Conservation (phyloP, 352 stramenopile species). For the Pythium phragmitis region DNA sequence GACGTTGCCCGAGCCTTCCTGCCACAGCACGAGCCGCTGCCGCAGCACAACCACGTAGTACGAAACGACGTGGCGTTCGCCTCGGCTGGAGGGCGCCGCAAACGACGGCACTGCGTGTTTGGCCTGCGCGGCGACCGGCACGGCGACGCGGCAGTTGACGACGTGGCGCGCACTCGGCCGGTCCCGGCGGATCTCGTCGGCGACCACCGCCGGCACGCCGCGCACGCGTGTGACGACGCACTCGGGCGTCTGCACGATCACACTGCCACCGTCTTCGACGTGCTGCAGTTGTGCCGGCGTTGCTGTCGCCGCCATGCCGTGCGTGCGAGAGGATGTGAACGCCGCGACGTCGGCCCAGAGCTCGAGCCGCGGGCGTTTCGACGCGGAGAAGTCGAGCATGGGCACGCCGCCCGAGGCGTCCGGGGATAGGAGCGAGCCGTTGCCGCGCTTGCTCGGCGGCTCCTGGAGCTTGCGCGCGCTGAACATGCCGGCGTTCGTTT, state of each 20-base stretch:
- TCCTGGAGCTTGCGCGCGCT: constrained; percentile 67
- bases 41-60: constrained; percentile 61
- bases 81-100: constrained; percentile 15
- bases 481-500: constrained; percentile 46
- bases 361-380: constrained; percentile 72
- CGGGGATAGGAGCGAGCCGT: constrained; percentile 35
- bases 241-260: constrained; percentile 56
- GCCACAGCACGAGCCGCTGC: constrained; percentile 68
- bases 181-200: constrained; percentile 51
- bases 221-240: constrained; percentile 52
- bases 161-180: constrained; percentile 25
- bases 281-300: background rate
- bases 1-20: constrained; percentile 36
- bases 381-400: constrained; percentile 14
- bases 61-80: constrained; percentile 47
- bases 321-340: constrained; percentile 9
- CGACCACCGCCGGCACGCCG: constrained; percentile 38
- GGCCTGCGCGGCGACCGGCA: constrained; percentile 7
- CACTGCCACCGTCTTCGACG: constrained; percentile 17
- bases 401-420: constrained; percentile 13
- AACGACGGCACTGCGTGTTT: background rate
- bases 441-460: constrained; percentile 58
- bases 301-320: background rate
- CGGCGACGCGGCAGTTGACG: constrained; percentile 27
- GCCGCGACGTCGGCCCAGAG: constrained; percentile 21